Evolutionary conservation across 805 yeast genomes (phyloP), one percentile per base, ranked within the genome.

Genomic region (Schwanniomyces sp.): DNA sequence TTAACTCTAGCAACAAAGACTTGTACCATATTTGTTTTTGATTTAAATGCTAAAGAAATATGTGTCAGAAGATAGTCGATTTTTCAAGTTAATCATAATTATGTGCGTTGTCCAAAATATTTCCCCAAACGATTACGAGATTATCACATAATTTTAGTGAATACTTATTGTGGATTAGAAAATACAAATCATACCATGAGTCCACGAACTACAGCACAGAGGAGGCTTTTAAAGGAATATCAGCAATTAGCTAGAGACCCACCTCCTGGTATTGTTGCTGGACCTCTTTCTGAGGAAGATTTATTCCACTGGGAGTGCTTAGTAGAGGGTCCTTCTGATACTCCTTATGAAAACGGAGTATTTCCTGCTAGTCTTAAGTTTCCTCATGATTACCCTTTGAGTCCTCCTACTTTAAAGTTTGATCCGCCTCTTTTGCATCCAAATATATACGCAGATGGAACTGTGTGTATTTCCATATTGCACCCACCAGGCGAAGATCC

Each of bases 401-500:
- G 87, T 21, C 96, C 96, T 2, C 96, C 96, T 9, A 76, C 78
- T 48, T 76, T 89, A 67, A 80, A 70, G 54, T 88, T 87, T 61
- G 84, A 83, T 12, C 91, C 96, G 24, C 85, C 95, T 5, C 79
- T 94, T 44, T 75, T 89, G 49, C 99, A 94, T 66, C 99, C 99
- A 21, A 94, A 94, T 66, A 84, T 94, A 46, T 94, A 92, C 64
- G 82, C 88, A 43, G 96, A 91, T 61, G 99, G 99, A 2, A 89
- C 89, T 21, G 99, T 94, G 3, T 94, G 99, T 66, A 94, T 94
- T 43, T 89, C 96, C 12, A 94, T 94, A 43, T 74, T 94, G 54
- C 99, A 94, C 64, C 84, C 97, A 1, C 96, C 98, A 0, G 99
- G 99, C 9, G 96, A 91, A 57, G 99, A 94, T 66, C 98, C 99